Percentiles rank a stretch among this genome's conserved stretches.
These are phyloP conservation scores for Fusarium sp. DNA, from an alignment of 2,329 filamentous ascomycete genomes.

Conservation along the genomic window DNA sequence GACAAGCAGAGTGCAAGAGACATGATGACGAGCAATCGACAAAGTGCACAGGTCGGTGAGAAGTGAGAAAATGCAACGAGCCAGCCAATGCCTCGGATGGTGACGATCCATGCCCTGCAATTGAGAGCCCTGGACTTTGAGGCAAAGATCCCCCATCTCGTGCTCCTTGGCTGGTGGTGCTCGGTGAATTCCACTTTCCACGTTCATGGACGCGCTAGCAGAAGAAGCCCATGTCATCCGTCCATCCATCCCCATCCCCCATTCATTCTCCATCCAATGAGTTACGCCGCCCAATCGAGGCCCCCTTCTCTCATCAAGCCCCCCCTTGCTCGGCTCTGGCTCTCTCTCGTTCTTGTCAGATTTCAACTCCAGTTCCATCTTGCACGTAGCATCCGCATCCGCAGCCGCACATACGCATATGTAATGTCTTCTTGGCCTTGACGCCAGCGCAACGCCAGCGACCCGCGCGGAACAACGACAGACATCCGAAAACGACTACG, in stretches of 20 bases:
- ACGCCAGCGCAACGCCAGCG: not conserved
- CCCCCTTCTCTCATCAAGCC: conserved; percentile 23
- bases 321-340: not conserved
- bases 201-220: conserved; percentile 24
- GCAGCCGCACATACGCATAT: conserved; percentile 24
- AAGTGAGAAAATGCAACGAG: not conserved
- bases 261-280: not conserved
- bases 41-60: not conserved
- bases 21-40: conserved; percentile 16
- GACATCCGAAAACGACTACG: conserved; percentile 24
- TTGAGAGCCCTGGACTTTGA: conserved; percentile 8
- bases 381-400: conserved; percentile 19
- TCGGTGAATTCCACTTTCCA: conserved; percentile 21
- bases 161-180: not conserved
- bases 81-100: conserved; percentile 19
- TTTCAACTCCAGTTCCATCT: conserved; percentile 16
- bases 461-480: conserved; percentile 9
- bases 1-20: conserved; percentile 14
- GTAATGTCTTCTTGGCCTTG: conserved; percentile 5
- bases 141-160: conserved; percentile 12
- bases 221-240: not conserved
- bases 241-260: not conserved
- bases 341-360: conserved; percentile 9
- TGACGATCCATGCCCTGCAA: conserved; percentile 31
- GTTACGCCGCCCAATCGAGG: conserved; percentile 11